These are phyloP conservation scores for Lactarius vividus DNA, from an alignment of 768 basidiomycete genomes.

Conservation along the genomic window DNA sequence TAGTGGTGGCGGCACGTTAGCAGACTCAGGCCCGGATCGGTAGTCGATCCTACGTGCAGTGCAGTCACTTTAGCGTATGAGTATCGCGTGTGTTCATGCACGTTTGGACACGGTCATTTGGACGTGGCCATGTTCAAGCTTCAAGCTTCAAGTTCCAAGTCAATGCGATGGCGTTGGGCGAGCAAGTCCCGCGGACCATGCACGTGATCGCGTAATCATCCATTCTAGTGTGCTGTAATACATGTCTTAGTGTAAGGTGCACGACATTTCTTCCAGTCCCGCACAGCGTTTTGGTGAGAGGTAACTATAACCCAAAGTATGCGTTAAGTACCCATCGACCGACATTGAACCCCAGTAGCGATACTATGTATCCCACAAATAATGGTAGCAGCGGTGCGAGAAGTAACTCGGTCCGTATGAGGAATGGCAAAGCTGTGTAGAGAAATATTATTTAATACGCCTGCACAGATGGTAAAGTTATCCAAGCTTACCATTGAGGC, in stretches of 20 bases:
- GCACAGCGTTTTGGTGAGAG: neutral
- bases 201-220: neutral
- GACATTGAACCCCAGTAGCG: constrained; percentile 88
- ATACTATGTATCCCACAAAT: constrained; percentile 81
- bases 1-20: neutral
- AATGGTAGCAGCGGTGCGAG: constrained; percentile 88
- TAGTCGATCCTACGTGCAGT: neutral
- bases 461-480: constrained; percentile 6
- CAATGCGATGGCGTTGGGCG: too few species aligned
- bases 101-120: neutral
- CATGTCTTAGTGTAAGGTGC: neutral
- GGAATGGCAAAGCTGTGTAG: constrained; percentile 80
- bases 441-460: constrained; percentile 20
- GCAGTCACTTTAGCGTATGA: neutral
- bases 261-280: neutral
- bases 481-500: constrained; percentile 63
- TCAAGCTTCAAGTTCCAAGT: too few species aligned
- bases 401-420: constrained; percentile 84
- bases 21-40: neutral
- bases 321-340: constrained; percentile 73
- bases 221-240: too few species aligned
- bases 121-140: neutral
- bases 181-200: neutral
- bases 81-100: neutral
- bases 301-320: constrained; percentile 59